phyloP scores from a whole-genome alignment of 2,329 filamentous ascomycete genomes.

The Pestalotiopsis sp. region DNA sequence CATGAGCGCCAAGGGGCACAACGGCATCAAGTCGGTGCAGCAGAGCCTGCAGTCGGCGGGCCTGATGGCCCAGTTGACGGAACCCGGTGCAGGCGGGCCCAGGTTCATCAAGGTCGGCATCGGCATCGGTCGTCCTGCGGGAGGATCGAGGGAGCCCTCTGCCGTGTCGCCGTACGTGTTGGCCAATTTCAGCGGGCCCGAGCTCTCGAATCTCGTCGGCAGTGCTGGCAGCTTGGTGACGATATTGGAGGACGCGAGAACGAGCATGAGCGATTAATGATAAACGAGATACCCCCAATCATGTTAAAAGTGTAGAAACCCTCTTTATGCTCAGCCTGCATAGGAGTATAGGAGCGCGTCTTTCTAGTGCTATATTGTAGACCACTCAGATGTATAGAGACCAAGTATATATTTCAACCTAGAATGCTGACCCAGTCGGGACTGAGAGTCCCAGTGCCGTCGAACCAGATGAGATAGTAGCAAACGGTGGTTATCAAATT shows the following conservation, averaged over 20 bases:
- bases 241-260: slow-evolving; percentile 5
- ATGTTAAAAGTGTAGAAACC: background rate
- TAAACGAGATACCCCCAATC: background rate
- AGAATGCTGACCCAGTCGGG: background rate
- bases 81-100: background rate
- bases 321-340: no score
- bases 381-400: background rate
- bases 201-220: background rate
- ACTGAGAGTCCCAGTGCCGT: background rate
- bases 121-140: slow-evolving; percentile 14
- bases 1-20: slow-evolving; percentile 15
- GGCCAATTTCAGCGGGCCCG: background rate
- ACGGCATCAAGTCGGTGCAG: slow-evolving; percentile 16
- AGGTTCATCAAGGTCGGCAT: slow-evolving; percentile 14
- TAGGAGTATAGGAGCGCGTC: no score
- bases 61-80: background rate
- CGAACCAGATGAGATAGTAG: background rate
- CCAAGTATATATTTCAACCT: background rate
- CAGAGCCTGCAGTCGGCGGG: slow-evolving; percentile 14
- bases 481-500: background rate
- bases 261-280: background rate
- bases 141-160: slow-evolving; percentile 3
- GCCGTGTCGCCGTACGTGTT: slow-evolving; percentile 14
- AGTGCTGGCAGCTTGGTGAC: background rate
- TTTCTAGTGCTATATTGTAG: no score